Evolutionary conservation across 2,329 filamentous ascomycete genomes (phyloP).

Genomic region (Ilyonectria robusta): DNA sequence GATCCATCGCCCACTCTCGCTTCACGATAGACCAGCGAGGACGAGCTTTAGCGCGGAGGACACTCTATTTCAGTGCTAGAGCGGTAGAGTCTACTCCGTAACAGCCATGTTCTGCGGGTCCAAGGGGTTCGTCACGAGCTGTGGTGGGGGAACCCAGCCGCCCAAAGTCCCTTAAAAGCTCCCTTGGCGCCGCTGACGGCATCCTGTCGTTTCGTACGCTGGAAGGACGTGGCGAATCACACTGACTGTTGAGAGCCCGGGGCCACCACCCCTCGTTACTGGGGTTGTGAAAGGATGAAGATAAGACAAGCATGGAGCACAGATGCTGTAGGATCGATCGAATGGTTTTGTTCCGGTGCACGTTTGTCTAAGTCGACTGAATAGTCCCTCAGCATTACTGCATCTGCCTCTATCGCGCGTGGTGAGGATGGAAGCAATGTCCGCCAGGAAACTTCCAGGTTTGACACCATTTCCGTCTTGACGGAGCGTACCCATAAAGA

Average conservation of each 20-base stretch:
- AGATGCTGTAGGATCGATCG: neutral
- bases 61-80: slow-evolving; percentile 12
- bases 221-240: slow-evolving; percentile 18
- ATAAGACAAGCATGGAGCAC: slow-evolving; percentile 8
- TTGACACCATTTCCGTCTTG: slow-evolving; percentile 19
- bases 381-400: no score
- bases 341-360: no score
- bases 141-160: slow-evolving; percentile 16
- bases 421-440: slow-evolving; percentile 10
- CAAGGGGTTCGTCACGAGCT: slow-evolving; percentile 8
- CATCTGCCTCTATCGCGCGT: neutral
- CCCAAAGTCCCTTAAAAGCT: slow-evolving; percentile 16
- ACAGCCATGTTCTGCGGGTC: neutral
- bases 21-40: slow-evolving; percentile 3
- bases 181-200: slow-evolving; percentile 20
- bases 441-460: neutral
- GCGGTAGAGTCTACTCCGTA: neutral
- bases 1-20: slow-evolving; percentile 3
- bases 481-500: slow-evolving; percentile 24
- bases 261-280: neutral
- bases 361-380: no score
- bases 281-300: neutral
- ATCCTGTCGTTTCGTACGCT: slow-evolving; percentile 8
- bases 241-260: neutral
- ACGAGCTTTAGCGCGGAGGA: slow-evolving; percentile 18